phyloP scores from a whole-genome alignment of 2,329 filamentous ascomycete genomes.

The Aspergillus awamori region DNA sequence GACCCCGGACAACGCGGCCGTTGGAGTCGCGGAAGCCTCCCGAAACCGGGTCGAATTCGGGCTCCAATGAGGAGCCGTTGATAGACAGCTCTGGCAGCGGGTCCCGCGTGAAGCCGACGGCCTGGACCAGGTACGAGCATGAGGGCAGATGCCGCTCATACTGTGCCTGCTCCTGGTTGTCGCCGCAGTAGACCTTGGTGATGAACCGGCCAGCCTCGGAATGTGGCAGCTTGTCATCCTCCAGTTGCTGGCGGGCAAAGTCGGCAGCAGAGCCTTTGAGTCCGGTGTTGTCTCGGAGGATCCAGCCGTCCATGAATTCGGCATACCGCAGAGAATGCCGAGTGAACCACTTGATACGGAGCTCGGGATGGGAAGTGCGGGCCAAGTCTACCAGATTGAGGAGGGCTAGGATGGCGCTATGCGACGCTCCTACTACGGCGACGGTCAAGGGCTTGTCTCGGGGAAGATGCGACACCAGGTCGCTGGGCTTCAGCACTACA shows the following conservation, averaged over 20 bases:
- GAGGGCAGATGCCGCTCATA: constrained; percentile 52
- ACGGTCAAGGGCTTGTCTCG: constrained; percentile 45
- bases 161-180: constrained; percentile 47
- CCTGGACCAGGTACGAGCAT: constrained; percentile 60
- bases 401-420: constrained; percentile 65
- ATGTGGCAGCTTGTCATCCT: constrained; percentile 51
- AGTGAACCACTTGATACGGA: constrained; percentile 65
- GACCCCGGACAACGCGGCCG: constrained; percentile 50
- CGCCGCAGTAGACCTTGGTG: constrained; percentile 50
- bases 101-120: constrained; percentile 60
- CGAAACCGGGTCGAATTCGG: constrained; percentile 37
- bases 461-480: constrained; percentile 48
- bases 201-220: constrained; percentile 54
- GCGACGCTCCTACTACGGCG: constrained; percentile 64
- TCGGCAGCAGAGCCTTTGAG: constrained; percentile 64
- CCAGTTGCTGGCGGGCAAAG: constrained; percentile 63
- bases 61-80: constrained; percentile 30
- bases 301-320: constrained; percentile 65
- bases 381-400: constrained; percentile 62
- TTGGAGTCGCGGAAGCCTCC: constrained; percentile 53
- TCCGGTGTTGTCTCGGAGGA: constrained; percentile 66
- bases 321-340: constrained; percentile 65
- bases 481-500: constrained; percentile 57
- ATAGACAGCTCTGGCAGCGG: constrained; percentile 53
- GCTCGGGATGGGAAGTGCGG: constrained; percentile 53